These are phyloP conservation scores for Acanthamoeba lenticulata DNA, from an alignment of 208 protist species.

Conservation along the genomic window DNA sequence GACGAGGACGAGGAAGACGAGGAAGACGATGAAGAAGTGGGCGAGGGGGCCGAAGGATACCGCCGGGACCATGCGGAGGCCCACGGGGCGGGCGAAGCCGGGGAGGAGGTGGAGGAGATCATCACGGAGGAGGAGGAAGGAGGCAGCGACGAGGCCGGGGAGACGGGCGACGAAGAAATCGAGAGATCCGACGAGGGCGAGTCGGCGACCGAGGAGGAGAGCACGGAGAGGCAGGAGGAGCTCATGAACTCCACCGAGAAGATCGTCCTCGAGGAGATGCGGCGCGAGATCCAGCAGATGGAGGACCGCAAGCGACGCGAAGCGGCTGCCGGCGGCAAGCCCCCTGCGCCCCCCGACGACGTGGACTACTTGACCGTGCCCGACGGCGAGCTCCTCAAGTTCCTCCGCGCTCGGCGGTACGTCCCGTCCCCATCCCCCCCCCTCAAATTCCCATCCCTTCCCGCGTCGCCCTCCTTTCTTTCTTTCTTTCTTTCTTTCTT, in stretches of 20 bases:
- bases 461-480: too few relatives aligned
- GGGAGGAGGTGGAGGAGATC: not conserved
- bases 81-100: not conserved
- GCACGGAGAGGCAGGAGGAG: not conserved
- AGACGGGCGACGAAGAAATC: not conserved
- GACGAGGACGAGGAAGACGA: not conserved
- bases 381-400: constrained; percentile 4
- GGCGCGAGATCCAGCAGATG: not conserved
- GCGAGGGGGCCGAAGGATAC: too few relatives aligned
- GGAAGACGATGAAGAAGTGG: not conserved
- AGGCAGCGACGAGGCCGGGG: not conserved
- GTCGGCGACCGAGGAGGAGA: not conserved
- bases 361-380: not conserved
- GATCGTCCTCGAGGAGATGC: not conserved
- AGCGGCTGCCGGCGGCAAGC: not conserved
- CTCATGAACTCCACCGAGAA: not conserved
- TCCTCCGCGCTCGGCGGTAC: not conserved
- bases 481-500: too few relatives aligned
- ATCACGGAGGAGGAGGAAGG: not conserved
- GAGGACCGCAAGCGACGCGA: not conserved
- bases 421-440: not conserved
- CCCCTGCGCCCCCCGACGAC: not conserved
- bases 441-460: too few relatives aligned
- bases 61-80: not conserved
- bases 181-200: not conserved